Base-by-base conservation (phyloP, 768 basidiomycete species). In the Naganishia vaughanmartiniae region DNA sequence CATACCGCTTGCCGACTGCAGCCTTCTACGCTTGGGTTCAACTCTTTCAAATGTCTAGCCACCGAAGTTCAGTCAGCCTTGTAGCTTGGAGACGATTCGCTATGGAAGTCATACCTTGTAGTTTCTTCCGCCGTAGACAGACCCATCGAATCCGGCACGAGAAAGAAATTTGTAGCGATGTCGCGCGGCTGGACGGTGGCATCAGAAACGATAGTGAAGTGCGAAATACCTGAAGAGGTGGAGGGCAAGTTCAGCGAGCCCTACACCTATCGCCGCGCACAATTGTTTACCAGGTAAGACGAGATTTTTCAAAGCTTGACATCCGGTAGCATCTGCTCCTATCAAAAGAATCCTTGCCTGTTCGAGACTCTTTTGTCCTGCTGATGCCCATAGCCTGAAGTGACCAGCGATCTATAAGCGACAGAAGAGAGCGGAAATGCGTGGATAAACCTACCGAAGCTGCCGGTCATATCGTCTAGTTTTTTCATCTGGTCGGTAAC, bases 111-210 rank as follows among this genome's bases (percentile, higher is more conserved):
- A 69, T 51, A 80, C 79, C 85, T 84, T 21, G 91, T 90, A 0
- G 89, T 88, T 79, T 97, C 91, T 60, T 86, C 80, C 0, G 95
- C 92, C 39, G 91, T 87, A 67, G 85, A 84, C 79, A 88, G 89
- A 6, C 92, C 92, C 54, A 98, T 84, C 75, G 89, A 90, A n/a
- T 86, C 75, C 0, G 80, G 89, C 48, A 90, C 87, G 30, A 99
- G 84, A 83, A 98, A 99, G 84, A 99, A 99, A 83, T 98, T 98
- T 84, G 93, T 92, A 0, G 93, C 93, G 0, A 92, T 88, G 75
- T 98, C 94, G 69, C 88, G 86, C 0, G 87, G 84, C 0, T 87
- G 84, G 33, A 89, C 89, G 46, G 79, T 67, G 2, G 81, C 78
- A 28, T 86, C 82, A 77, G 94, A 93, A 70, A 96, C 86, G 79